These are phyloP conservation scores for Clitocybe nebularis DNA, from an alignment of 1,284 basidiomycete species.

Conservation along the genomic window DNA sequence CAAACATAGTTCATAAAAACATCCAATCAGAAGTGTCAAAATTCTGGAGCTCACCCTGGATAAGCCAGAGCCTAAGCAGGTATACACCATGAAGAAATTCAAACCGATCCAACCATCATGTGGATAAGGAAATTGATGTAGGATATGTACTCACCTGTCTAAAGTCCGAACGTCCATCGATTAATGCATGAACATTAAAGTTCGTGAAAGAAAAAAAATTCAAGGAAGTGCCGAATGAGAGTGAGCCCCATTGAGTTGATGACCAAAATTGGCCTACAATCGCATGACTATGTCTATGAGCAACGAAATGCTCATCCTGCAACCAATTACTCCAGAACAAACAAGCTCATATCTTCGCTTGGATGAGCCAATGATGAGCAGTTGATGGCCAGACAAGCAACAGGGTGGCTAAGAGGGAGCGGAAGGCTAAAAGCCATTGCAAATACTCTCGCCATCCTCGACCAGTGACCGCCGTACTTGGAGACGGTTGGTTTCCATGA, in stretches of 20 bases:
- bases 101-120: slow-evolving; percentile 54
- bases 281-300: slow-evolving; percentile 88
- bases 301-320: slow-evolving; percentile 50
- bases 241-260: slow-evolving; percentile 88
- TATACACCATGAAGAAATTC: slow-evolving; percentile 91
- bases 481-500: slow-evolving; percentile 68
- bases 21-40: slow-evolving; percentile 62
- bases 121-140: slow-evolving; percentile 11
- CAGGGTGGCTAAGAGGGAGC: slow-evolving; percentile 52
- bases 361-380: slow-evolving; percentile 37
- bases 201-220: slow-evolving; percentile 47
- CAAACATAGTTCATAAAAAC: too few species aligned
- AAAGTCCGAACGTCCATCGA: too few species aligned
- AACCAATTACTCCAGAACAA: slow-evolving; percentile 38
- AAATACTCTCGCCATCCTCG: slow-evolving; percentile 46
- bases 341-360: slow-evolving; percentile 76
- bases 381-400: slow-evolving; percentile 28
- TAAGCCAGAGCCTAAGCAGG: slow-evolving; percentile 30
- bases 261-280: slow-evolving; percentile 50
- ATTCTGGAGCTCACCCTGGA: slow-evolving; percentile 67
- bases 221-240: slow-evolving; percentile 57
- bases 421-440: slow-evolving; percentile 36
- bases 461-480: slow-evolving; percentile 58
- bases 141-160: slow-evolving; percentile 34
- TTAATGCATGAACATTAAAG: slow-evolving; percentile 39